These are phyloP conservation scores for Corchorus olitorius DNA, from an alignment of 345 rosid genomes.

Conservation along the genomic window DNA sequence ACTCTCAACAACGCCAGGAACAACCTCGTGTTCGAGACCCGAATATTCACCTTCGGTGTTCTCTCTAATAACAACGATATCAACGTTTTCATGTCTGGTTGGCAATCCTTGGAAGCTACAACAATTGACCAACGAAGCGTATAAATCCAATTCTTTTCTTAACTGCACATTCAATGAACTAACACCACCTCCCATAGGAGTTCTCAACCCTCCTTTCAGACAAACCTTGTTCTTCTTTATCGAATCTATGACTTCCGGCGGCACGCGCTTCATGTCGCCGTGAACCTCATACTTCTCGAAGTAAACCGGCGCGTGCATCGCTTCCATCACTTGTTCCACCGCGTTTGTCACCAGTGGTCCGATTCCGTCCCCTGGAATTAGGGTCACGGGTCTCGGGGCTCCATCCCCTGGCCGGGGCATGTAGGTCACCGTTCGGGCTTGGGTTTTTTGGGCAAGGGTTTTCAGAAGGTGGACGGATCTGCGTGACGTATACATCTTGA, in stretches of 20 bases:
- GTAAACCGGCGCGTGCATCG: constrained; percentile 96
- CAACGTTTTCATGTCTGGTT: constrained; percentile 84
- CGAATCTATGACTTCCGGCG: constrained; percentile 82
- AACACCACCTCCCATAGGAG: constrained; percentile 98
- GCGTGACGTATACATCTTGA: constrained; percentile 26
- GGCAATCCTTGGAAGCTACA: constrained; percentile 85
- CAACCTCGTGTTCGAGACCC: constrained; percentile 95
- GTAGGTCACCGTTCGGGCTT: constrained; percentile 79
- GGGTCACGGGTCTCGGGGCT: constrained; percentile 78
- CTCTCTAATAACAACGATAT: constrained; percentile 94
- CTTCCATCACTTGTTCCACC: constrained; percentile 94
- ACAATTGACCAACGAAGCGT: constrained; percentile 88
- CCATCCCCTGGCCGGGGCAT: constrained; percentile 99
- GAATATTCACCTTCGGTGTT: constrained; percentile 96
- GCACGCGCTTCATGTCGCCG: constrained; percentile 89
- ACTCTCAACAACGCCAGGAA: constrained; percentile 96
- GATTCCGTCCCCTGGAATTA: constrained; percentile 96
- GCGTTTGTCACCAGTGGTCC: constrained; percentile 91
- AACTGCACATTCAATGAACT: constrained; percentile 85
- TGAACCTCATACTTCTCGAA: constrained; percentile 89
- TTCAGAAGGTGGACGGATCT: constrained; percentile 47
- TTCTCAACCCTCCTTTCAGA: constrained; percentile 84
- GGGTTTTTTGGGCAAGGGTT: constrained; percentile 36
- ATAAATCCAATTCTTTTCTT: constrained; percentile 88
- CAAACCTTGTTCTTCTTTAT: constrained; percentile 95